These are phyloP conservation scores for Rhodocollybia butyracea DNA, from an alignment of 768 basidiomycete genomes.

Conservation along the genomic window DNA sequence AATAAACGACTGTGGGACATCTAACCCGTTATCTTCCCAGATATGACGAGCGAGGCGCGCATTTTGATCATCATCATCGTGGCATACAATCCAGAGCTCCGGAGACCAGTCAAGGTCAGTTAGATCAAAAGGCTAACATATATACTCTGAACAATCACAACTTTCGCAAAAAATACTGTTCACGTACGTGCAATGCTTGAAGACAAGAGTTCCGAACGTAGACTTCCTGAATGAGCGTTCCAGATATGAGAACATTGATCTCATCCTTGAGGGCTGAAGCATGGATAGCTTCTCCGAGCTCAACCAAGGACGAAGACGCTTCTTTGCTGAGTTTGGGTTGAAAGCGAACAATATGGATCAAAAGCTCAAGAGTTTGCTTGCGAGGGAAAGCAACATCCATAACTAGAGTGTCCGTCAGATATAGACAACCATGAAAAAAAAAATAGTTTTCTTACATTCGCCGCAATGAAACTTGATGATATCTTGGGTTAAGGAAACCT, in stretches of 20 bases:
- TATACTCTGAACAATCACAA: not conserved
- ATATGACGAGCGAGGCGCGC: slow-evolving; percentile 72
- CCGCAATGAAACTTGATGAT: slow-evolving; percentile 68
- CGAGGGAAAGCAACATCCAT: slow-evolving; percentile 73
- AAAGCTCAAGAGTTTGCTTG: slow-evolving; percentile 56
- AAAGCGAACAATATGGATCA: slow-evolving; percentile 68
- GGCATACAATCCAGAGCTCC: slow-evolving; percentile 82
- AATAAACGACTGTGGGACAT: slow-evolving; percentile 70
- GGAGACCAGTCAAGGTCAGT: slow-evolving; percentile 94
- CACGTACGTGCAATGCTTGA: slow-evolving; percentile 79
- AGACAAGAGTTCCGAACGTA: slow-evolving; percentile 86
- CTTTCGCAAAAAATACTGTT: not conserved
- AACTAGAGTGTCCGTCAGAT: slow-evolving; percentile 41
- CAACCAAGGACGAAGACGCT: slow-evolving; percentile 75
- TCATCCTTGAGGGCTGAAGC: slow-evolving; percentile 62
- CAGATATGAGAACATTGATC: slow-evolving; percentile 59
- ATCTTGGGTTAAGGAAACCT: slow-evolving; percentile 71
- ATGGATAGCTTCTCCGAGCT: slow-evolving; percentile 77
- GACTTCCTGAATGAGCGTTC: slow-evolving; percentile 81
- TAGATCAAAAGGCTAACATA: slow-evolving; percentile 79
- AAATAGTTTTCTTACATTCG: slow-evolving; percentile 55
- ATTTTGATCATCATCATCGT: slow-evolving; percentile 87
- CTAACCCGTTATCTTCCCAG: slow-evolving; percentile 96
- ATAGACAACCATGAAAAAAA: not conserved
- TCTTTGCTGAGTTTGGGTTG: slow-evolving; percentile 85